Evolutionary conservation across 2,329 filamentous ascomycete species (phyloP).

Genomic region (Fusarium drepaniforme): DNA sequence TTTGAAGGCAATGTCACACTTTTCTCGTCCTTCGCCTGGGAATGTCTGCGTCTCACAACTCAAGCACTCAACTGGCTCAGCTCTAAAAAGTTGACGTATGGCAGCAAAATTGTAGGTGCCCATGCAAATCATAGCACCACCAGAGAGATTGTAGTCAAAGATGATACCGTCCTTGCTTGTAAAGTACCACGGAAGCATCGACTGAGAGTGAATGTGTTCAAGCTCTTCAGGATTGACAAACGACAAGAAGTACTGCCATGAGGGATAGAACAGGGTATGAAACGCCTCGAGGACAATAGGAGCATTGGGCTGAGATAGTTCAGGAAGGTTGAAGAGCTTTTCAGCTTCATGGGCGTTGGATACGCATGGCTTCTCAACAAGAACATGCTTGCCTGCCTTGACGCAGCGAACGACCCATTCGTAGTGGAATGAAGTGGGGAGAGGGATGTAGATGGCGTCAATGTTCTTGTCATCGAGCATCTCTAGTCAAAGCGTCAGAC

Average conservation of each 20-base stretch:
- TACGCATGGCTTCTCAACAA: constrained; percentile 16
- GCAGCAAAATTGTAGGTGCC: not conserved
- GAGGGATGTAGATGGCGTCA: constrained; percentile 63
- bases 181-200: not conserved
- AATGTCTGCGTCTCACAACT: not conserved
- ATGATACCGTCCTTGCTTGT: not conserved
- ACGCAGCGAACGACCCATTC: constrained; percentile 62
- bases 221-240: not conserved
- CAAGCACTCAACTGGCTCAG: not conserved
- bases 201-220: not conserved
- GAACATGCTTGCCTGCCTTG: constrained; percentile 58
- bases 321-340: not conserved
- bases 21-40: not conserved
- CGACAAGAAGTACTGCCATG: not conserved
- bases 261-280: constrained; percentile 3
- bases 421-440: constrained; percentile 57
- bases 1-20: not conserved
- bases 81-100: not conserved
- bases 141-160: not conserved
- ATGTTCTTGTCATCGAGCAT: constrained; percentile 52
- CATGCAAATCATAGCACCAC: not conserved
- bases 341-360: constrained; percentile 6
- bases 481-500: constrained; percentile 43
- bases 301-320: not conserved
- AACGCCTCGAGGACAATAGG: constrained; percentile 4